phyloP scores from a whole-genome alignment of 495 filamentous ascomycete species.

The Bacidia rubella region DNA sequence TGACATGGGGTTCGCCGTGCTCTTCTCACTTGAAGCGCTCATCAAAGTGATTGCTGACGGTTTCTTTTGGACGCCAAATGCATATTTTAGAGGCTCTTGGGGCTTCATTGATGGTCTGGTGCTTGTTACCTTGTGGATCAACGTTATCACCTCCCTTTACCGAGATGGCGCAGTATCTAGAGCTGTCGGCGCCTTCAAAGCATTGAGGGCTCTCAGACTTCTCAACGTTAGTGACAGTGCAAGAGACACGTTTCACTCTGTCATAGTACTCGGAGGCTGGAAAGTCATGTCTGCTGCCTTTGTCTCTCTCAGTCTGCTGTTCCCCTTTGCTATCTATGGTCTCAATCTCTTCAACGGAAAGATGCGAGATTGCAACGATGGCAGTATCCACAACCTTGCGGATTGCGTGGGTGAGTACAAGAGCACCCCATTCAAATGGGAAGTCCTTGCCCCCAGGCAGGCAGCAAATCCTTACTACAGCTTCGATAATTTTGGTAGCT shows the following conservation, averaged over 20 bases:
- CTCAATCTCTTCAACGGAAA: constrained; percentile 84
- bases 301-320: constrained; percentile 84
- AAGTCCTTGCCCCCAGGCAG: constrained; percentile 65
- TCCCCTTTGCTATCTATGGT: constrained; percentile 93
- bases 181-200: constrained; percentile 94
- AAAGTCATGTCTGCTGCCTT: constrained; percentile 82
- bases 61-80: constrained; percentile 94
- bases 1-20: constrained; percentile 74
- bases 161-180: constrained; percentile 70
- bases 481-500: constrained; percentile 88
- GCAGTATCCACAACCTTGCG: constrained; percentile 34
- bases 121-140: constrained; percentile 89
- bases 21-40: constrained; percentile 76
- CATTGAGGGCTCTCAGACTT: constrained; percentile 79
- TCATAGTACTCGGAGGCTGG: constrained; percentile 84
- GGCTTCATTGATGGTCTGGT: constrained; percentile 92
- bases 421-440: constrained; percentile 62
- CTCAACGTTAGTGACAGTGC: constrained; percentile 95
- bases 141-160: constrained; percentile 67
- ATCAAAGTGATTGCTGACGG: constrained; percentile 97
- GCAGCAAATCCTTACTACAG: constrained; percentile 72
- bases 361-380: constrained; percentile 72
- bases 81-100: constrained; percentile 93
- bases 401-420: constrained; percentile 76
- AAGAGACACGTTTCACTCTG: constrained; percentile 88